phyloP scores from a whole-genome alignment of 2,329 filamentous ascomycete genomes.

The Cadophora sp. region DNA sequence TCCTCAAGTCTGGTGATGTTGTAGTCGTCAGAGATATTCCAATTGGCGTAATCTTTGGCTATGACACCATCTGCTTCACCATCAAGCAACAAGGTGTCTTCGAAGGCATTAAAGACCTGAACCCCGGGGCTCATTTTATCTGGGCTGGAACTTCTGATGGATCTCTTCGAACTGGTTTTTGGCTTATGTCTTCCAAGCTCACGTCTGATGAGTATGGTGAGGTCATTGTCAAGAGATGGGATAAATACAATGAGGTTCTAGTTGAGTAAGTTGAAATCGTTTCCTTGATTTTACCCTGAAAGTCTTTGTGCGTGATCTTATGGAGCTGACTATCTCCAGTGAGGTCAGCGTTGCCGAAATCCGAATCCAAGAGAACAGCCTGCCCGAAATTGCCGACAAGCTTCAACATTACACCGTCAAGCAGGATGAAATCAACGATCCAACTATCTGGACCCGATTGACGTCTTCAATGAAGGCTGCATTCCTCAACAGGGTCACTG shows the following conservation, averaged over 20 bases:
- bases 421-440: conserved; percentile 32
- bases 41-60: conserved; percentile 39
- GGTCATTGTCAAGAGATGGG: conserved; percentile 59
- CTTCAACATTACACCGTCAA: conserved; percentile 37
- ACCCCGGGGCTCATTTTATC: conserved; percentile 63
- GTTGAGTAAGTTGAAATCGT: conserved; percentile 45
- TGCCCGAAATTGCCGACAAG: conserved; percentile 38
- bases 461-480: conserved; percentile 55
- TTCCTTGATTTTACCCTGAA: no score
- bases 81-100: conserved; percentile 57
- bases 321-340: conserved; percentile 22
- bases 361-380: conserved; percentile 51
- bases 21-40: conserved; percentile 61
- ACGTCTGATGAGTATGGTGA: conserved; percentile 41
- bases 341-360: conserved; percentile 54
- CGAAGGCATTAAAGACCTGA: conserved; percentile 61
- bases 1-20: conserved; percentile 52
- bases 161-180: conserved; percentile 62
- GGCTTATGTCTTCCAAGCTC: conserved; percentile 51
- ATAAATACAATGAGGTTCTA: conserved; percentile 61
- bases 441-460: conserved; percentile 58
- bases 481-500: conserved; percentile 57
- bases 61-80: conserved; percentile 51
- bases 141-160: conserved; percentile 60
- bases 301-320: no score